These are phyloP conservation scores for Prototheca stagnorum DNA, from an alignment of 163 green algal genomes.

Conservation along the genomic window DNA sequence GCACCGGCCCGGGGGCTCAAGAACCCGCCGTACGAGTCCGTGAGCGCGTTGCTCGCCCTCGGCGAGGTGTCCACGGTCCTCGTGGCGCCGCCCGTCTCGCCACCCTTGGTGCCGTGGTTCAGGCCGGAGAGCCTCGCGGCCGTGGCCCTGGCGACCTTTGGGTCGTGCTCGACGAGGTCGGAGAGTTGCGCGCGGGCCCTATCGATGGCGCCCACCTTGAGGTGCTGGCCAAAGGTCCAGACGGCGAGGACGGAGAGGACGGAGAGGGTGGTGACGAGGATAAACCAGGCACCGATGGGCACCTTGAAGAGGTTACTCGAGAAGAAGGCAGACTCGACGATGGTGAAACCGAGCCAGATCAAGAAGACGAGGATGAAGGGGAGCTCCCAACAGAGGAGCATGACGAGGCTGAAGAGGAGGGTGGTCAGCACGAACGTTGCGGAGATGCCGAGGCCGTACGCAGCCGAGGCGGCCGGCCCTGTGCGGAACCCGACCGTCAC, in stretches of 20 bases:
- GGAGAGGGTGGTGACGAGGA: not conserved
- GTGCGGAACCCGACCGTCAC: slow-evolving; percentile 34
- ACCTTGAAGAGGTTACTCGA: slow-evolving; percentile 5
- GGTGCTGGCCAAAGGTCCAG: slow-evolving; percentile 1
- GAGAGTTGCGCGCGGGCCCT: not conserved
- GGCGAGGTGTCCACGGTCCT: not conserved
- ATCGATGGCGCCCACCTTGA: slow-evolving; percentile 1
- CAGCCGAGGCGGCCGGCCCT: not conserved
- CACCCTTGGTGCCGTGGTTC: not conserved
- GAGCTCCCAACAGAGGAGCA: slow-evolving; percentile 25
- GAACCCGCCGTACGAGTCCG: slow-evolving; percentile 6
- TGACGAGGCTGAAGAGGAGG: slow-evolving; percentile 12
- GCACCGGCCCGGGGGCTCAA: not conserved
- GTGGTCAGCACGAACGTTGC: slow-evolving; percentile 1
- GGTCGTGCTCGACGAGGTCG: slow-evolving; percentile 1
- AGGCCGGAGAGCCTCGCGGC: too few species aligned
- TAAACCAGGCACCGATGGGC: slow-evolving; percentile 7
- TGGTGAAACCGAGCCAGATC: slow-evolving; percentile 13
- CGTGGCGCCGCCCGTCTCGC: not conserved
- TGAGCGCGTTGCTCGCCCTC: slow-evolving; percentile 5
- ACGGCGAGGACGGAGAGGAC: slow-evolving; percentile 1
- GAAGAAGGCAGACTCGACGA: slow-evolving; percentile 1
- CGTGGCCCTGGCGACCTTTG: not conserved
- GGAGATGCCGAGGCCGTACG: slow-evolving; percentile 1
- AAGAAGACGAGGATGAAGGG: slow-evolving; percentile 7